Percentiles rank a stretch among this genome's conserved stretches.
phyloP scores from a whole-genome alignment of 2,329 filamentous ascomycete species.

The Penicillium sp. region DNA sequence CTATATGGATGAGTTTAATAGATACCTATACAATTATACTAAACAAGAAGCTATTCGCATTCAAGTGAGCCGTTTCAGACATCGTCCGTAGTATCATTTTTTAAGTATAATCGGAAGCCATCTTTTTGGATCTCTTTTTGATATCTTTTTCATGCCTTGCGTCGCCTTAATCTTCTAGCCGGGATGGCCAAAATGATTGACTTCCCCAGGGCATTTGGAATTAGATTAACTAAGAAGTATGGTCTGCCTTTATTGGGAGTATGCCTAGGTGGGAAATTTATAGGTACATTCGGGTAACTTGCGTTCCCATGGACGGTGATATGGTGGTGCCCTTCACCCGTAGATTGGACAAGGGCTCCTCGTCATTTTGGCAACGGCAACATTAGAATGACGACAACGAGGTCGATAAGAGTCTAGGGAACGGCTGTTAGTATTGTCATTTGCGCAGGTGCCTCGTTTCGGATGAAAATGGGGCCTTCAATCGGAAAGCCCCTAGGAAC shows the following conservation, averaged over 20 bases:
- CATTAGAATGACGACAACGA: slow-evolving; percentile 38
- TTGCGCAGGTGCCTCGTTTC: neutral
- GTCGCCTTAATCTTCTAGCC: neutral
- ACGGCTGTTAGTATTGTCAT: slow-evolving; percentile 8
- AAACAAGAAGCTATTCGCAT: neutral
- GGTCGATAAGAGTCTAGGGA: slow-evolving; percentile 13
- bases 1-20: neutral
- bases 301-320: slow-evolving; percentile 76
- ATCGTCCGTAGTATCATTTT: too few species aligned
- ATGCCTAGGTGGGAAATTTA: slow-evolving; percentile 70
- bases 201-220: slow-evolving; percentile 67
- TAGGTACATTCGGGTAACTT: slow-evolving; percentile 76
- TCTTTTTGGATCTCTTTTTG: neutral
- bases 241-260: slow-evolving; percentile 70
- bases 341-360: slow-evolving; percentile 61
- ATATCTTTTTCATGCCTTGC: neutral
- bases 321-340: slow-evolving; percentile 63
- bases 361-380: slow-evolving; percentile 73
- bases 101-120: neutral
- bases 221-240: slow-evolving; percentile 68
- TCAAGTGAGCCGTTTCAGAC: neutral
- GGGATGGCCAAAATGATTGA: slow-evolving; percentile 23
- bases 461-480: neutral
- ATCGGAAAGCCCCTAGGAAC: neutral
- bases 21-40: neutral